Evolutionary conservation across 768 basidiomycete species (phyloP).

Genomic region (Kwoniella sp.): DNA sequence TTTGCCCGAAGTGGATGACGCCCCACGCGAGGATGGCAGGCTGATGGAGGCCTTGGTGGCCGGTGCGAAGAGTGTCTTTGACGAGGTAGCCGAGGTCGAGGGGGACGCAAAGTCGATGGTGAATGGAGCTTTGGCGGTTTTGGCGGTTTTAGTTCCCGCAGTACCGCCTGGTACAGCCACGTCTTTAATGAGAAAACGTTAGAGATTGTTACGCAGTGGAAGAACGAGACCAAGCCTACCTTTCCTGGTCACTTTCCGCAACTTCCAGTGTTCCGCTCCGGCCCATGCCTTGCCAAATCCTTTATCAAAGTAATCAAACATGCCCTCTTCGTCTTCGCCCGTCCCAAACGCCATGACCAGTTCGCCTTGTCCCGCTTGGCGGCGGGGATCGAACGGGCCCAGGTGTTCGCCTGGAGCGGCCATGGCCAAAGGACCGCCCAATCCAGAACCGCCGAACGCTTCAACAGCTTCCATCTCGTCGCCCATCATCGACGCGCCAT

Average conservation of each 20-base stretch:
- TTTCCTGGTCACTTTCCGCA: constrained; percentile 72
- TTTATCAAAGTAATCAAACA: constrained; percentile 87
- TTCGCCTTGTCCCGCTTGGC: constrained; percentile 64
- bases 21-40: constrained; percentile 16
- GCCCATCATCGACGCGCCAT: constrained; percentile 41
- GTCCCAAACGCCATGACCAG: constrained; percentile 79
- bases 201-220: background rate
- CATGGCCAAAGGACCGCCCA: constrained; percentile 51
- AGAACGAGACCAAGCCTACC: constrained; percentile 55
- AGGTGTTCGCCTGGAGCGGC: constrained; percentile 51
- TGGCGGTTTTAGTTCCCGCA: constrained; percentile 46
- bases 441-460: constrained; percentile 45
- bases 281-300: constrained; percentile 89
- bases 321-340: constrained; percentile 56
- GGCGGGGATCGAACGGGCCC: constrained; percentile 78
- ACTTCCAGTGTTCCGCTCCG: constrained; percentile 97
- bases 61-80: constrained; percentile 44
- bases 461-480: constrained; percentile 53
- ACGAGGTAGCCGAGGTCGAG: constrained; percentile 20
- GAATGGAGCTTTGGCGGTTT: constrained; percentile 52
- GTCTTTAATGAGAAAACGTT: constrained; percentile 12
- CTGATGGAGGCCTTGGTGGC: constrained; percentile 37
- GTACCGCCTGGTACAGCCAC: constrained; percentile 53
- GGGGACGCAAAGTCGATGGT: constrained; percentile 52
- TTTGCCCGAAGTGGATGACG: constrained; percentile 16